Conservation (phyloP, 164 flowering plant genomes). For the Nelumbo lutea region DNA sequence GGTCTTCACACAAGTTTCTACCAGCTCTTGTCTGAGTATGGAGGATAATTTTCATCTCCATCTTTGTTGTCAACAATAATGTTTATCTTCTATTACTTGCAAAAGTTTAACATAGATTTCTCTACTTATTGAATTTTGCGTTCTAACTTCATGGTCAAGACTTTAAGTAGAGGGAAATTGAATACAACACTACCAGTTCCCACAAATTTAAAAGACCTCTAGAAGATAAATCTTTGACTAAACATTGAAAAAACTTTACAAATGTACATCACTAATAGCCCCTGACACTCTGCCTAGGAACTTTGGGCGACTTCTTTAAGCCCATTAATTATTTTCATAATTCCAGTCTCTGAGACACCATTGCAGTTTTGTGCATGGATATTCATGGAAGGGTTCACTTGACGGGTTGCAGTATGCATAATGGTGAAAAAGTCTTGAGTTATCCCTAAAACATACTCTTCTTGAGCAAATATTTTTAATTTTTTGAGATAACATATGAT, state of each 20-base stretch:
- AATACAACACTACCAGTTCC: constrained; percentile 59
- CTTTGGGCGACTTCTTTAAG: constrained; percentile 43
- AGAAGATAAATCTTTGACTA: constrained; percentile 49
- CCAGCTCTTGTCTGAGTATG: too few species aligned
- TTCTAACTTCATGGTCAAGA: not conserved
- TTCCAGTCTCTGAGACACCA: constrained; percentile 24
- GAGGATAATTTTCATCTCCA: not conserved
- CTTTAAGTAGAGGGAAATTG: not conserved
- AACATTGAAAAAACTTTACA: constrained; percentile 52
- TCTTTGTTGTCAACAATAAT: not conserved
- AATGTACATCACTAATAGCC: constrained; percentile 21
- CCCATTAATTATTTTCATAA: constrained; percentile 48
- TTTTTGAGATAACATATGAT: too few species aligned
- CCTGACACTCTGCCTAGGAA: constrained; percentile 27
- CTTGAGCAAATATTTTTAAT: too few species aligned
- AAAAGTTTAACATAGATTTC: too few species aligned
- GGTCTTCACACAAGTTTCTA: too few species aligned
- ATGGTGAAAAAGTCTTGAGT: not conserved
- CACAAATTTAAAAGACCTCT: constrained; percentile 84
- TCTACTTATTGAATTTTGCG: not conserved
- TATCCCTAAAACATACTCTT: too few species aligned
- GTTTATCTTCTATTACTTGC: not conserved
- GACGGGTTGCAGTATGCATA: constrained; percentile 31
- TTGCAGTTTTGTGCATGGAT: constrained; percentile 26
- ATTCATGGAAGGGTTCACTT: constrained; percentile 15